phyloP scores from a whole-genome alignment of 345 rosid species.

The Citrus sp. region DNA sequence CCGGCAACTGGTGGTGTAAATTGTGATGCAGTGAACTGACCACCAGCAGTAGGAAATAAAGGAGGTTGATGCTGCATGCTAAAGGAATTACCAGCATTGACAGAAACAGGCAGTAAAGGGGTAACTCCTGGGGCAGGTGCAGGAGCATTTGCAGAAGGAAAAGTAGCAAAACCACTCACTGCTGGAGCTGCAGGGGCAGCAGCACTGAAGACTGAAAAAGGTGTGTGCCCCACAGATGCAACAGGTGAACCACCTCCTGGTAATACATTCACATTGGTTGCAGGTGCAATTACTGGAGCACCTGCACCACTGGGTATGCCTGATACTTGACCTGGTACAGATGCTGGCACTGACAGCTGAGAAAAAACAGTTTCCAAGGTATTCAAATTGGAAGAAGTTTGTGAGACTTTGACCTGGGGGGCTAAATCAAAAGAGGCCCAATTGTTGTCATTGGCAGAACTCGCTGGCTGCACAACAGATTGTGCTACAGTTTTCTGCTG shows the following conservation, averaged over 20 bases:
- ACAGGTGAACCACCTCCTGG: constrained; percentile 25
- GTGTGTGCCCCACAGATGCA: constrained; percentile 25
- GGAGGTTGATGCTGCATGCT: constrained; percentile 43
- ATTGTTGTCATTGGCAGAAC: constrained; percentile 45
- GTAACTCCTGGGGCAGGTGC: constrained; percentile 28
- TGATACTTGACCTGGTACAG: constrained; percentile 45
- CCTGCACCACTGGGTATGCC: constrained; percentile 31
- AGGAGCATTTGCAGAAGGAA: constrained; percentile 33
- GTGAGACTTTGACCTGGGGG: constrained; percentile 46
- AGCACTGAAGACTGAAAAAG: constrained; percentile 18
- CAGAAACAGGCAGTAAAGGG: constrained; percentile 25
- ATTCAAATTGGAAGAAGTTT: constrained; percentile 47
- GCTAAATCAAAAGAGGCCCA: constrained; percentile 78
- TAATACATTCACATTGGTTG: constrained; percentile 23
- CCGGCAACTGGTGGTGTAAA: constrained; percentile 40
- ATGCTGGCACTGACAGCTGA: constrained; percentile 53
- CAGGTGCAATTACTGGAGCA: constrained; percentile 26
- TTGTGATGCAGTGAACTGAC: constrained; percentile 43
- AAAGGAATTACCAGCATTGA: constrained; percentile 30
- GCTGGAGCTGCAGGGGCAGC: constrained; percentile 30
- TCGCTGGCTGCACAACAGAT: constrained; percentile 34
- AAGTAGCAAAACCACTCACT: constrained; percentile 25
- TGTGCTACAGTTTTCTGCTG: constrained; percentile 39
- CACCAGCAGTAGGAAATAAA: constrained; percentile 37
- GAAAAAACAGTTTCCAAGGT: constrained; percentile 79